Evolutionary conservation across 805 yeast genomes (phyloP).

Genomic region (Candida nitratophila): DNA sequence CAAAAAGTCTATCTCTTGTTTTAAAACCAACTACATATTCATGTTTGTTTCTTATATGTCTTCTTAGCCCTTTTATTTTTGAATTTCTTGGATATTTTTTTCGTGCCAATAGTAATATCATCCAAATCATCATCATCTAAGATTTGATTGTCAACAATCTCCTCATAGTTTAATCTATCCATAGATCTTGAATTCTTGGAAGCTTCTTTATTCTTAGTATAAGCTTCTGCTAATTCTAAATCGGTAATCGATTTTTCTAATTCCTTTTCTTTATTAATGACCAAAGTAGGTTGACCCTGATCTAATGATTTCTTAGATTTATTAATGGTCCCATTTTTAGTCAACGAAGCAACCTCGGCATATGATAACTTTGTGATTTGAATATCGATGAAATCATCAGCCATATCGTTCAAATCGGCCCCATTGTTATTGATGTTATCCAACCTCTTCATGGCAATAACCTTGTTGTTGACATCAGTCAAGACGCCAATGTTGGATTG

Average conservation of each 20-base stretch:
- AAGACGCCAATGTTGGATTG: constrained; percentile 4
- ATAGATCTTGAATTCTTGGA: constrained; percentile 3
- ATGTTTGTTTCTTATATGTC: too few relatives aligned
- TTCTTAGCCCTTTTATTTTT: neutral
- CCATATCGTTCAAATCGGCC: constrained; percentile 15
- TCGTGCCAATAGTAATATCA: constrained; percentile 2
- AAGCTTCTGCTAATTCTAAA: constrained; percentile 20
- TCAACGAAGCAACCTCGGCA: constrained; percentile 42
- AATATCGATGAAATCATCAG: constrained; percentile 38
- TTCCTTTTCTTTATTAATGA: constrained; percentile 23
- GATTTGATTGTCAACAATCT: neutral
- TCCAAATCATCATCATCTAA: constrained; percentile 3
- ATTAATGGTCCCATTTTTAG: neutral
- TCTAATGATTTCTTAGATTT: neutral
- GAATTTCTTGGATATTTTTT: constrained; percentile 9
- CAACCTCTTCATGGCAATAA: constrained; percentile 26
- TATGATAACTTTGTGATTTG: constrained; percentile 41
- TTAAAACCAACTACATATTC: too few relatives aligned
- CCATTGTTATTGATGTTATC: constrained; percentile 1
- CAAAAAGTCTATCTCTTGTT: too few relatives aligned
- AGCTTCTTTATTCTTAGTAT: constrained; percentile 7
- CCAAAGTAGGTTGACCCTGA: constrained; percentile 2
- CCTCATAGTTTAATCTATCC: constrained; percentile 1
- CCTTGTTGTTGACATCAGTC: constrained; percentile 13
- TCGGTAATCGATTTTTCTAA: constrained; percentile 27